Base-by-base conservation (phyloP, 2,329 filamentous ascomycete species). In the Fusarium zealandicum region DNA sequence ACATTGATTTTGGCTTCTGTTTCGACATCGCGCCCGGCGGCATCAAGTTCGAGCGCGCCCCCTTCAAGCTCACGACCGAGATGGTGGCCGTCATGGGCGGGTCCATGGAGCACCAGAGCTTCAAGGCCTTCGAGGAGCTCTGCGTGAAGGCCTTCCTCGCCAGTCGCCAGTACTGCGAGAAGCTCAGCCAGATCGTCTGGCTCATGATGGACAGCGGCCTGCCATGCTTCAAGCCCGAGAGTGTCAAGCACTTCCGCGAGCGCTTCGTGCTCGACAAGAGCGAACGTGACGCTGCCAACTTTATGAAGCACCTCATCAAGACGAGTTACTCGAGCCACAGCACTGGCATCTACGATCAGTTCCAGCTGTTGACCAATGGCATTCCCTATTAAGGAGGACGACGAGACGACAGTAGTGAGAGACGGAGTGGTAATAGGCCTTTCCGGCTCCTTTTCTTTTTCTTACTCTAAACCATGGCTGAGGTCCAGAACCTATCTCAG, bases 31-130 rank as follows among this genome's bases (percentile, higher is more conserved):
- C 93, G 1, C 95, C 95, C 0, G 95, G 95, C 40, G 95, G 96
- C 55, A 92, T 99, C 69, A 93, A 93, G 66, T 99, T 99, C 71
- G 95, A 99, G 79, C 89, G 95, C 18, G 95, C 95, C 0, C 95
- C 95, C 0, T 99, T 99, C 82, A 99, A 99, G 77, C 85, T 99
- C 48, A 99, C 95, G 1, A 84, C 87, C 7, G 95, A 99, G 73
- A 99, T 99, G 96, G 84, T 99, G 54, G 91, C 93, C n/a, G 95
- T 99, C 66, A 98, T 99, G 93, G 93, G 95, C 46, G 93, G 93
- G 54, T 87, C 82, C 48, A 89, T 86, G 3, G 87, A 89, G 35
- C 90, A 93, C 45, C 93, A 98, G 74, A 82, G 92, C 12, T 99
- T 96, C 80, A 88, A 88, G 62, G 95, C 91, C 85, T 99, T 99